These are phyloP conservation scores for Suzukiozyma palmioleophila DNA, from an alignment of 1,139 yeast species.

Conservation along the genomic window DNA sequence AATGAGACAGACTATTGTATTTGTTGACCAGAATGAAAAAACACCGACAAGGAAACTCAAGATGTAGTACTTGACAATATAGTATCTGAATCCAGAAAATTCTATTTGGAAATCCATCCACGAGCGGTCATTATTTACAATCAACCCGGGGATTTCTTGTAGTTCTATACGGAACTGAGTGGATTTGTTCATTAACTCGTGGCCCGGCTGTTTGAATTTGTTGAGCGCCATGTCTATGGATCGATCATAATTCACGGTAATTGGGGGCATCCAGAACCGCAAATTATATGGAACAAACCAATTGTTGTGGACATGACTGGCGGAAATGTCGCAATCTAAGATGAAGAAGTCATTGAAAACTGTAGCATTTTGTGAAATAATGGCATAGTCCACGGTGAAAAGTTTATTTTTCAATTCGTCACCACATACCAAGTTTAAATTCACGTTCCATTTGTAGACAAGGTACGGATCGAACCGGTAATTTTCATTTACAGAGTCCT, in stretches of 20 bases:
- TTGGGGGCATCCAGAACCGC: conserved; percentile 37
- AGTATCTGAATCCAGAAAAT: conserved; percentile 57
- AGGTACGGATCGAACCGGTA: conserved; percentile 8
- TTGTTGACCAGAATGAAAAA: conserved; percentile 41
- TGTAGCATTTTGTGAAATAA: conserved; percentile 1
- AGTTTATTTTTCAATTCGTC: conserved; percentile 4
- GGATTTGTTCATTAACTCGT: conserved; percentile 3
- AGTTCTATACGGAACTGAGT: conserved; percentile 5
- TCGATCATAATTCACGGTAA: conserved; percentile 21
- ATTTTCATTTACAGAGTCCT: conserved; percentile 1
- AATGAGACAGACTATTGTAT: conserved; percentile 25
- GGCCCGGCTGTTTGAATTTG: conserved; percentile 7
- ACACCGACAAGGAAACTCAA: conserved; percentile 49
- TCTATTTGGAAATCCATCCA: conserved; percentile 21
- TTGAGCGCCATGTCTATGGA: conserved; percentile 1
- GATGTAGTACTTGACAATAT: conserved; percentile 47
- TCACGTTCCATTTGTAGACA: conserved; percentile 8
- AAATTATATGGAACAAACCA: conserved; percentile 32
- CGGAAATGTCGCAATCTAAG: conserved; percentile 29
- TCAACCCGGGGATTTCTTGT: conserved; percentile 6
- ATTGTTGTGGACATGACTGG: conserved; percentile 27
- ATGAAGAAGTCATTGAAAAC: conserved; percentile 12
- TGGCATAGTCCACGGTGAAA: conserved; percentile 4
- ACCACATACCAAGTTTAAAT: conserved; percentile 7
- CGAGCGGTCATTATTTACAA: conserved; percentile 10